Evolutionary conservation across 345 rosid species (phyloP), one percentile per base, ranked within the genome.

Genomic region (Raphanus sativus): DNA sequence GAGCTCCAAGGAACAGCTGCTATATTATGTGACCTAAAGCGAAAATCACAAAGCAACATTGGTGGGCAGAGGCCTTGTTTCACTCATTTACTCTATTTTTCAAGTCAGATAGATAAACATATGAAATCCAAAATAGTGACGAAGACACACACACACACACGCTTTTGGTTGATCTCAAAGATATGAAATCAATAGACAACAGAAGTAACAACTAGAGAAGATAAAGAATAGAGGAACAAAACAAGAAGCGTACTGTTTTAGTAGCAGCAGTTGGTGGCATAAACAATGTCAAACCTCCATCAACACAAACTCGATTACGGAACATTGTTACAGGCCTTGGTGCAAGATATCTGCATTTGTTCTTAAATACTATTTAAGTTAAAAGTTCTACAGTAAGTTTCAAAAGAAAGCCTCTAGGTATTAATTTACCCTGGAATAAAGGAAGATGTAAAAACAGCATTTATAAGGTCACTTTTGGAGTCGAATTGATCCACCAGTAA

Each of bases 191-290:
- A 36, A 45, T 6, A 13, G 54, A 45, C 48, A 64, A 64, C 34
- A 50, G 0, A 8, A 15, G 75, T 2, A 10, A 3, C 58, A 26
- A 4, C 5, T 5, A 29, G 10, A 11, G 48, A 24, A 52, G 77
- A 54, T 9, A 40, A 1, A 42, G 16, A 67, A 40, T 8, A 59
- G 38, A 40, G 24, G 26, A 67, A 59, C 5, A 67, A 48, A 77
- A n/a, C 36, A 73, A 73, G 69, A 62, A 45, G 9, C 78, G 61
- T 87, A 89, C 99, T 83, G 98, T 92, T 76, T 89, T 83, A 79
- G 90, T 77, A 76, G 97, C 98, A 75, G 96, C 85, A 67, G 99
- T 89, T 67, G 99, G 99, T 68, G 99, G 97, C 96, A 92, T 89
- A 82, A 91, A 92, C 81, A 92, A 84, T 15, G 99, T 92, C 82